Conservation (phyloP, 805 yeast genomes). For the Saccharomycopsis sp. region DNA sequence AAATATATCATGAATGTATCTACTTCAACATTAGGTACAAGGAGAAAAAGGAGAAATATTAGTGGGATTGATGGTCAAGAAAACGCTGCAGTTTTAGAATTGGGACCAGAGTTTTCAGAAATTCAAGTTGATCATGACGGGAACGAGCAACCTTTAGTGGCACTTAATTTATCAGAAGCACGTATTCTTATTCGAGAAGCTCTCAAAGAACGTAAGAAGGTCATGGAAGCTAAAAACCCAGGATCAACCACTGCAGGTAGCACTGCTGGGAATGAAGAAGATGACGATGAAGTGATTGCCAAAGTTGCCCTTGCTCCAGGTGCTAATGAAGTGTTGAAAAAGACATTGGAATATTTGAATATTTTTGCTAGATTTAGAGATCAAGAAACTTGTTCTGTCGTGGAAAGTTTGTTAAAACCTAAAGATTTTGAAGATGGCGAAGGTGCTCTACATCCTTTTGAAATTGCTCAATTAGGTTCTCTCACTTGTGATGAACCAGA, state of each 20-base stretch:
- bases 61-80: constrained; percentile 74
- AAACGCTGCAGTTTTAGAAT: constrained; percentile 76
- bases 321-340: constrained; percentile 82
- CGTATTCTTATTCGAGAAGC: constrained; percentile 87
- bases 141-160: constrained; percentile 64
- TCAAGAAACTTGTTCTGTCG: constrained; percentile 88
- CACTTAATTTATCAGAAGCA: constrained; percentile 85
- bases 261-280: constrained; percentile 29
- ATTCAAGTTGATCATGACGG: constrained; percentile 80
- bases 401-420: constrained; percentile 71
- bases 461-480: constrained; percentile 82
- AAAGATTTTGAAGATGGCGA: constrained; percentile 54
- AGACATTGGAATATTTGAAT: constrained; percentile 80
- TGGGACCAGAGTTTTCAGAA: constrained; percentile 89
- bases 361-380: constrained; percentile 87
- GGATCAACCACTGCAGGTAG: constrained; percentile 31
- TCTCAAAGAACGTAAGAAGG: constrained; percentile 60
- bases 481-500: constrained; percentile 94
- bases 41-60: constrained; percentile 51
- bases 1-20: constrained; percentile 95
- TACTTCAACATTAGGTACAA: constrained; percentile 78
- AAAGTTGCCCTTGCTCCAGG: constrained; percentile 55
- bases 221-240: constrained; percentile 39
- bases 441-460: constrained; percentile 75
- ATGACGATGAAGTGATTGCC: constrained; percentile 30